Evolutionary conservation across 306 rosid genomes (phyloP).

Genomic region (Ammopiptanthus mongolicus): DNA sequence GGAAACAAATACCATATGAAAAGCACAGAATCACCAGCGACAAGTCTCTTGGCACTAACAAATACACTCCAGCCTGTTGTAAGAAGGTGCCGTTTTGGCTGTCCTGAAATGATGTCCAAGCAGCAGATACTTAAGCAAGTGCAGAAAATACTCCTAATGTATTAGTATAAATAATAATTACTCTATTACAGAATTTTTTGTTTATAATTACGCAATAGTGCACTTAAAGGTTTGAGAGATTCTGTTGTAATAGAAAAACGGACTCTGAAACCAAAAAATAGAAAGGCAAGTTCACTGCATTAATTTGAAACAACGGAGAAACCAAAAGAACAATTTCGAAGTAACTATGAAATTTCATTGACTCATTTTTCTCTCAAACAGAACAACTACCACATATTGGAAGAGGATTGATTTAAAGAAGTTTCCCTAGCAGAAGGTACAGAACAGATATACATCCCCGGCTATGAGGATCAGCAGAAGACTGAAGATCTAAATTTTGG

Average conservation of each 20-base stretch:
- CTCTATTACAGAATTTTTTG: neutral
- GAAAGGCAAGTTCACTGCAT: neutral
- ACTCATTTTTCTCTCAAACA: neutral
- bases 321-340: neutral
- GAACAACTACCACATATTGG: neutral
- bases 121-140: slow-evolving; percentile 21
- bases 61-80: slow-evolving; percentile 96
- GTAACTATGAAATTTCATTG: neutral
- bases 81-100: slow-evolving; percentile 94
- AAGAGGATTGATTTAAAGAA: neutral
- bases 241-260: neutral
- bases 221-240: neutral
- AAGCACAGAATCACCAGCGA: slow-evolving; percentile 93
- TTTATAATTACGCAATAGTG: neutral
- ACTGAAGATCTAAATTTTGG: neutral
- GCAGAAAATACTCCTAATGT: neutral
- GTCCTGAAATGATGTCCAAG: slow-evolving; percentile 59
- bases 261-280: slow-evolving; percentile 13
- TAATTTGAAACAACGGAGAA: neutral
- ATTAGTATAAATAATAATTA: neutral
- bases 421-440: neutral
- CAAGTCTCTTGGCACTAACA: slow-evolving; percentile 93
- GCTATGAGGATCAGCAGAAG: neutral
- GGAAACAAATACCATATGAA: slow-evolving; percentile 69
- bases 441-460: neutral